A percentile compares a stretch with the other conserved stretches of the same genome.
Conservation (phyloP, 208 protist genomes). For the Leishmania guyanensis region DNA sequence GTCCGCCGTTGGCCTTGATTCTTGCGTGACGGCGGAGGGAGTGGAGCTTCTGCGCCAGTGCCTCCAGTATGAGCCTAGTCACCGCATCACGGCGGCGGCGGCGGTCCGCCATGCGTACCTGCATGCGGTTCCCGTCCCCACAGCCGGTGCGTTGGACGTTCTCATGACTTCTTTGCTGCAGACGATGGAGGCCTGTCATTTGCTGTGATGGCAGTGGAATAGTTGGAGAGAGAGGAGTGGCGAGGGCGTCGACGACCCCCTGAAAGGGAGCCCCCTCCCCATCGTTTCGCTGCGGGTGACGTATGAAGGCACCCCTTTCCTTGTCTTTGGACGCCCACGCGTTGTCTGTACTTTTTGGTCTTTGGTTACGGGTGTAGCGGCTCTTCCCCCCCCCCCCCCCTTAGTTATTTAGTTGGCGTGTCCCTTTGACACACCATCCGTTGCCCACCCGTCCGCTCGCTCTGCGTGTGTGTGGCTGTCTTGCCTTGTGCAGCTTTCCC, state of each 20-base stretch:
- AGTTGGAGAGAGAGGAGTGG: neutral
- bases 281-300: neutral
- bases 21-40: constrained; percentile 47
- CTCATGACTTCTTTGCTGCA: constrained; percentile 63
- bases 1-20: constrained; percentile 41
- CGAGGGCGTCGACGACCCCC: neutral
- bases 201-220: constrained; percentile 12
- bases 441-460: neutral
- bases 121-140: constrained; percentile 30
- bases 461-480: neutral
- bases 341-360: neutral
- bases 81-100: constrained; percentile 65
- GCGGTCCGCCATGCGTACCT: constrained; percentile 75
- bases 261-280: neutral
- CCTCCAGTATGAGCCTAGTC: constrained; percentile 68
- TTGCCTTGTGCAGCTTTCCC: neutral
- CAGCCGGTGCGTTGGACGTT: constrained; percentile 40
- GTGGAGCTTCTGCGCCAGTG: constrained; percentile 69
- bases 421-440: neutral
- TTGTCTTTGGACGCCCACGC: neutral
- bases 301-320: neutral
- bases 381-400: neutral
- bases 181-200: constrained; percentile 37
- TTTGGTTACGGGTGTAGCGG: neutral
- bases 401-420: neutral